phyloP scores from a whole-genome alignment of 192 early-diverging fungal species.

The Allomyces macrogynus region DNA sequence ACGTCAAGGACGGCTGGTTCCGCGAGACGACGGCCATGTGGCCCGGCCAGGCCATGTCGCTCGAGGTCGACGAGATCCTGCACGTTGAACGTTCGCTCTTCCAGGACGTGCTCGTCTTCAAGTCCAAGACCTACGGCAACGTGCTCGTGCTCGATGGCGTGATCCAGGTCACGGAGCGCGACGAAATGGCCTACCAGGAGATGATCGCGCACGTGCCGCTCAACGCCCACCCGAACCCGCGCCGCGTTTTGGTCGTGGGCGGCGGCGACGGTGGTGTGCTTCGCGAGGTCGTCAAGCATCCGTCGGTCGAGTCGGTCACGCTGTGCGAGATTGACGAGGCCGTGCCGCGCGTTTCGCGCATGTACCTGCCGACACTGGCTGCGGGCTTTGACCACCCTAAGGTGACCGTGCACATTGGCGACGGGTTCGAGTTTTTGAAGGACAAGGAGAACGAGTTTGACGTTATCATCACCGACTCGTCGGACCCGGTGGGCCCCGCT shows the following conservation, averaged over 20 bases:
- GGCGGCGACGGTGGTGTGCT: constrained; percentile 98
- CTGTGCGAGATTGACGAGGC: constrained; percentile 97
- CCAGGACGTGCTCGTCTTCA: constrained; percentile 97
- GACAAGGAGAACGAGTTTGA: constrained; percentile 75
- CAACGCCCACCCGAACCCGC: constrained; percentile 84
- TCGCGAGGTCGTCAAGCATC: constrained; percentile 94
- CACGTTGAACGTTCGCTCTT: constrained; percentile 83
- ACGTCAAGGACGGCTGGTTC: constrained; percentile 95
- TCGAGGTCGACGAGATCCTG: constrained; percentile 86
- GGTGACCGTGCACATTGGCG: constrained; percentile 83
- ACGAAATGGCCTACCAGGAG: constrained; percentile 99
- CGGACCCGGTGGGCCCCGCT: constrained; percentile 94
- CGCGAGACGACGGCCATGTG: constrained; percentile 78
- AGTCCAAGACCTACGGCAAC: constrained; percentile 84
- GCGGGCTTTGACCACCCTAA: constrained; percentile 87
- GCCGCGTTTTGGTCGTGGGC: constrained; percentile 93
- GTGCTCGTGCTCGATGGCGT: constrained; percentile 95
- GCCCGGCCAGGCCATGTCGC: constrained; percentile 96
- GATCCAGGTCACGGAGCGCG: constrained; percentile 93
- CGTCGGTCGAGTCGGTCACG: constrained; percentile 71
- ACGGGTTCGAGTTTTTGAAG: constrained; percentile 85
- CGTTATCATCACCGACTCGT: constrained; percentile 97
- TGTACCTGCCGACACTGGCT: constrained; percentile 82
- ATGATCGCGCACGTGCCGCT: constrained; percentile 97
- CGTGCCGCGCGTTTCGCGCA: constrained; percentile 75